Evolutionary conservation across 257 asterid species (phyloP).

Genomic region (Verbena officinalis): DNA sequence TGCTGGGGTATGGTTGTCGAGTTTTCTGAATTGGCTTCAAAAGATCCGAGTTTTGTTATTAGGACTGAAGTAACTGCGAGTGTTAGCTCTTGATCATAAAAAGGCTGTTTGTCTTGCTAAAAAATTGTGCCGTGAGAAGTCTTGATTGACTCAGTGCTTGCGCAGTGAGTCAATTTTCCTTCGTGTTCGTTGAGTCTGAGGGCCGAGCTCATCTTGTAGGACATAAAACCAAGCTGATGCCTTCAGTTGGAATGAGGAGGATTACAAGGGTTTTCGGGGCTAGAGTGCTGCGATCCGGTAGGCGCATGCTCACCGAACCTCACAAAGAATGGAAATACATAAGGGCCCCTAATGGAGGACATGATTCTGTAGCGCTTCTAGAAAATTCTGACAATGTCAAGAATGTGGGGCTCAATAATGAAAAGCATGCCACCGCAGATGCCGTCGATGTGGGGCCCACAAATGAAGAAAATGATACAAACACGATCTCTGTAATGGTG

Average conservation of each 20-base stretch:
- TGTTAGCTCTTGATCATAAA: conserved; percentile 2
- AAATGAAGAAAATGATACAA: neutral
- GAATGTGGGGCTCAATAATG: neutral
- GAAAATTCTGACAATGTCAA: neutral
- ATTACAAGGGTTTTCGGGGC: conserved; percentile 6
- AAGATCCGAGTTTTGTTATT: neutral
- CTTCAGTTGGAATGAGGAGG: conserved; percentile 7
- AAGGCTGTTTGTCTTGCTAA: neutral
- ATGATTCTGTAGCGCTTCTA: neutral
- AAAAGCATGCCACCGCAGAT: neutral
- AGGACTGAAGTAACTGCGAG: neutral
- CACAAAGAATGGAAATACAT: neutral
- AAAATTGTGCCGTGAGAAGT: neutral
- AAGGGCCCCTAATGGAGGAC: neutral
- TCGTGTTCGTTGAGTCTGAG: neutral
- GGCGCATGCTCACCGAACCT: neutral
- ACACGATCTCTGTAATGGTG: neutral
- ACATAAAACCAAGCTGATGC: neutral
- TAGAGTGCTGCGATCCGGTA: conserved; percentile 2
- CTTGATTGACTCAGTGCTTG: neutral
- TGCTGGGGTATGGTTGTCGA: neutral
- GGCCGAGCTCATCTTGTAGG: neutral
- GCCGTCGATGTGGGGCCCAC: neutral
- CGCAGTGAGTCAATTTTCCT: neutral
- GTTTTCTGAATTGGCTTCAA: neutral